Conservation (phyloP, 495 filamentous ascomycete species). For the Annulohypoxylon moriforme region DNA sequence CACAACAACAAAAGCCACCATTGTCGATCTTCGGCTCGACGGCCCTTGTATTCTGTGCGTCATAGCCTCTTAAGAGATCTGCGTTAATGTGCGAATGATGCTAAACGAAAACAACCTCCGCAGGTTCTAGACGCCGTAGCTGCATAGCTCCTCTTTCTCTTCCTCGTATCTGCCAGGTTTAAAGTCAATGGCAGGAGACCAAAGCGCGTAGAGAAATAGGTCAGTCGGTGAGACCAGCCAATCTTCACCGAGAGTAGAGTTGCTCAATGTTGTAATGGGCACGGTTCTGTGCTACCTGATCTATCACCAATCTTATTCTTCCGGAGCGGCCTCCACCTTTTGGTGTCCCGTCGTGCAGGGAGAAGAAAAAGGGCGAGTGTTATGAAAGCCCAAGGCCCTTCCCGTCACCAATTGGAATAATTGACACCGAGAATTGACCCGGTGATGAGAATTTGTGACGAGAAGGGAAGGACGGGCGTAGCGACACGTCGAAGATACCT, state of each 20-base stretch:
- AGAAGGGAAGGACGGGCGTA: slow-evolving; percentile 20
- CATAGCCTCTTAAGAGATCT: slow-evolving; percentile 23
- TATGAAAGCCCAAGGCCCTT: slow-evolving; percentile 10
- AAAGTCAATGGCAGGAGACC: slow-evolving; percentile 31
- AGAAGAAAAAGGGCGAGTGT: slow-evolving; percentile 6
- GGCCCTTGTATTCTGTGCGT: slow-evolving; percentile 38
- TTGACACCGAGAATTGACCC: slow-evolving; percentile 25
- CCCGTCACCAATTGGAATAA: slow-evolving; percentile 13
- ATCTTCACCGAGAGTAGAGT: slow-evolving; percentile 40
- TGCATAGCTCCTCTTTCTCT: slow-evolving; percentile 13
- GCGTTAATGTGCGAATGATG: slow-evolving; percentile 21
- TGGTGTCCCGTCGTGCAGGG: slow-evolving; percentile 18
- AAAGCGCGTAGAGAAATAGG: slow-evolving; percentile 33
- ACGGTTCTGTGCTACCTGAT: slow-evolving; percentile 40
- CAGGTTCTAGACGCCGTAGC: slow-evolving; percentile 22
- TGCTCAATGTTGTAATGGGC: slow-evolving; percentile 28
- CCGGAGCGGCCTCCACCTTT: slow-evolving; percentile 21
- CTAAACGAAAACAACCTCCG: slow-evolving; percentile 25
- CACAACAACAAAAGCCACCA: neutral
- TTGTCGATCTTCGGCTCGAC: slow-evolving; percentile 41
- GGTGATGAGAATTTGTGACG: slow-evolving; percentile 39
- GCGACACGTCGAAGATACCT: slow-evolving; percentile 10
- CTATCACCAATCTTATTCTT: slow-evolving; percentile 32
- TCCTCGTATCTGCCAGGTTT: slow-evolving; percentile 35
- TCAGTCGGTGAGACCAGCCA: slow-evolving; percentile 43